Base-by-base conservation (phyloP, 2,329 filamentous ascomycete genomes). In the Pseudonectria foliicola region DNA sequence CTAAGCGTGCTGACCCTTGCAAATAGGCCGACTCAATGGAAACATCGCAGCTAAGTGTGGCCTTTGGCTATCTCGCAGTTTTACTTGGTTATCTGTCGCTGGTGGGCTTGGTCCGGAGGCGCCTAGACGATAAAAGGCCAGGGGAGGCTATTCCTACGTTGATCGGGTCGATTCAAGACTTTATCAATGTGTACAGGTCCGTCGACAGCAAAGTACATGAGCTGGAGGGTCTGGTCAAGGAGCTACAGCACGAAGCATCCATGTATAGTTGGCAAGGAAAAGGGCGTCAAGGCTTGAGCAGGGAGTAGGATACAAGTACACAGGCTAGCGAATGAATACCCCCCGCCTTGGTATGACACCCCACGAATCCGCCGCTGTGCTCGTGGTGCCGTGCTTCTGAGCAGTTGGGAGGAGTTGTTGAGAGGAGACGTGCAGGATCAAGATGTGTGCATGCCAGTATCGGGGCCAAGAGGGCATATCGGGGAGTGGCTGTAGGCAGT, bases 11-110 rank as follows among this genome's bases (percentile, higher is more conserved):
- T 12, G 21, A 35, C 13, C 39, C 39, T 26, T 36, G 30, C 28
- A 25, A 10, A 37, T 27, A 85, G 74, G 80, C 78, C 38, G 77
- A 82, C 49, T 83, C 80, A 2, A 72, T 80, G 37, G 76, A 86
- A 52, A 85, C 89, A 54, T 81, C 80, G 16, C 80, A 84, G 40
- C 72, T 83, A 33, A 87, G 89, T 47, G 87, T 96, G 18, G 81
- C 84, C 2, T 79, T 90, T 56, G 89, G 87, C 12, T 95, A 95
- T 56, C 69, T 95, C 15, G 80, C 87, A 1, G 80, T 95, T 11
- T 68, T 95, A 6, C 70, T 96, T 3, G 86, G 87, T 13, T 92
- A 88, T 46, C 64, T 95, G 15, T 88, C 80, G 47, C 67, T 92
- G 18, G 60, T 67, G 32, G 49, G 58, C 10, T 60, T 65, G 4